Base-by-base conservation (phyloP, 192 early-diverging fungal genomes). In the Coemansia sp. region DNA sequence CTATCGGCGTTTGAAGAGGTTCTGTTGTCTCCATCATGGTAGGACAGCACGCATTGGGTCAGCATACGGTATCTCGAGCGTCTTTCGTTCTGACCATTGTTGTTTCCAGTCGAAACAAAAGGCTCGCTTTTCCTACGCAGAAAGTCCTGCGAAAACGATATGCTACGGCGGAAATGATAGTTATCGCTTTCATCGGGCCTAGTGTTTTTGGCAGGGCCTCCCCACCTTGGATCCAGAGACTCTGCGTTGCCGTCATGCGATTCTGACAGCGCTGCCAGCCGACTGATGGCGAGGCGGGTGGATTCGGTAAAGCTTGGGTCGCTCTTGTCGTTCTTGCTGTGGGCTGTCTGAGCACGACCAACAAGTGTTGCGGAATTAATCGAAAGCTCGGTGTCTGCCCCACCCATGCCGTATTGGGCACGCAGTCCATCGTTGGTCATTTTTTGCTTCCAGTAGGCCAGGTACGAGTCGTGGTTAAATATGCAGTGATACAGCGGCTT, bases 401-500 rank as follows among this genome's bases (percentile, higher is more conserved):
- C 50, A 11, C 71, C 52, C 56, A 79, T 63, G 22, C 76, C 76
- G 40, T 79, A 79, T 22, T 73, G 76, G 20, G 71, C 60, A 16
- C 68, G 68, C 33, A 79, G 60, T 1, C 76, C 76, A 30, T 79
- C 76, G 29, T 60, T 42, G 4, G 65, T 70, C 76, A 79, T 69
- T 50, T 73, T 79, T 17, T 79, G 64, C 61, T 69, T 72, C 76
- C 76, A 83, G 28, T 74, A 62, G 17, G 58, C 45, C 59, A 83
- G 58, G 48, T 82, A 76, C 56, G 33, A 58, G 56, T 83, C 68
- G 56, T 74, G 75, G 31, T 67, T 57, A 59, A 83, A 83, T 38
- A 83, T 48, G 54, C 80, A 77, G 34, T 76, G 73, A 45, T 57
- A 63, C 11, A 83, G 60, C 6, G 80, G 71, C 68, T 73, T 76